Conservation (phyloP, 352 stramenopile genomes). For the Globisporangium irregulare region DNA sequence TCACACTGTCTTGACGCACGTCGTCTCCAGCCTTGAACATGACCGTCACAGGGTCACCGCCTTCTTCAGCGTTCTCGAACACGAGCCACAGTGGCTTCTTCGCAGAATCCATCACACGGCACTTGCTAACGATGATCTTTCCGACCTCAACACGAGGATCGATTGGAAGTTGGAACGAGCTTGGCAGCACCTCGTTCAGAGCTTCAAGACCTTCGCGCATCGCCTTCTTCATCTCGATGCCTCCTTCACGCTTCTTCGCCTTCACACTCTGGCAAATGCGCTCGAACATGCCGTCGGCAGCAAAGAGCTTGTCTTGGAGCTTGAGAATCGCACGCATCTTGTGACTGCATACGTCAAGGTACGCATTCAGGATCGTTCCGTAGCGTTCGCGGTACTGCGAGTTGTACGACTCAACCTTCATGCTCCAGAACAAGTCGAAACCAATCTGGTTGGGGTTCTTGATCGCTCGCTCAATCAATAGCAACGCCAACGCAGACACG, state of each 20-base stretch:
- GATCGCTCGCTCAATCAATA: constrained; percentile 86
- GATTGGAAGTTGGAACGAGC: constrained; percentile 85
- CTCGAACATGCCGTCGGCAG: constrained; percentile 73
- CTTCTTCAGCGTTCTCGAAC: constrained; percentile 86
- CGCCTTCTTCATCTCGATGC: constrained; percentile 78
- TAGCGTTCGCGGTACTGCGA: constrained; percentile 78
- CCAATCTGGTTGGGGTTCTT: constrained; percentile 88
- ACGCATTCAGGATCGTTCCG: constrained; percentile 77
- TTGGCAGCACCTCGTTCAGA: constrained; percentile 81
- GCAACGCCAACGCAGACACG: constrained; percentile 63
- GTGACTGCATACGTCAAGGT: constrained; percentile 81
- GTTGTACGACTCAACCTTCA: constrained; percentile 88
- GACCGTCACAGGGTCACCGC: constrained; percentile 74
- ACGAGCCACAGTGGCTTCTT: constrained; percentile 89
- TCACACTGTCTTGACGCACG: constrained; percentile 94
- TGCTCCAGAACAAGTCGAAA: constrained; percentile 88
- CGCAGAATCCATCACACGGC: constrained; percentile 88
- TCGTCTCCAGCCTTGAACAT: constrained; percentile 96
- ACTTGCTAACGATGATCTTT: constrained; percentile 85
- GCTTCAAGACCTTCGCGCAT: constrained; percentile 78
- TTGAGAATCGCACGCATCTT: constrained; percentile 92
- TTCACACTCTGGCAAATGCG: constrained; percentile 84
- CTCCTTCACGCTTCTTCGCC: constrained; percentile 75
- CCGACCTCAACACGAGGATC: constrained; percentile 82
- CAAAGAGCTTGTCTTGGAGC: constrained; percentile 87